Evolutionary conservation across 805 yeast genomes (phyloP).

Genomic region (Starmerella bombi): DNA sequence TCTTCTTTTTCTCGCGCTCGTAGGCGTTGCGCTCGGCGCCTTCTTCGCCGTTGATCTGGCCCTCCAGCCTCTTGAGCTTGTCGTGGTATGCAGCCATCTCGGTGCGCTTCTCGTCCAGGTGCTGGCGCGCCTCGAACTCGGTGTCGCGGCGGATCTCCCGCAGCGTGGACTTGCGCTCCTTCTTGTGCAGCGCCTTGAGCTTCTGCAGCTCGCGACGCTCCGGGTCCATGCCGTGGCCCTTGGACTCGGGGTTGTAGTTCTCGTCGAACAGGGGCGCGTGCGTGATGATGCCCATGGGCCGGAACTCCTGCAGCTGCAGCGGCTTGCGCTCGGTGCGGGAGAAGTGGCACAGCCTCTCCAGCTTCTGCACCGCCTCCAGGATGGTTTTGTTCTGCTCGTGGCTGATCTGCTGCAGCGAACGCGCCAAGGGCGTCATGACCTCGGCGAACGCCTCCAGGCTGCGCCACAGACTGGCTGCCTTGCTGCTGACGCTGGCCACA

Average conservation of each 20-base stretch:
- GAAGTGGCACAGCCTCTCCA: conserved; percentile 28
- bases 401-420: conserved; percentile 22
- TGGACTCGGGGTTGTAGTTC: conserved; percentile 89
- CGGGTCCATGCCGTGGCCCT: conserved; percentile 73
- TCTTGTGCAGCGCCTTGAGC: conserved; percentile 72
- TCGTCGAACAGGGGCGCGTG: conserved; percentile 88
- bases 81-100: conserved; percentile 70
- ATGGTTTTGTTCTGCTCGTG: conserved; percentile 5
- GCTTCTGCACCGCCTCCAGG: conserved; percentile 30
- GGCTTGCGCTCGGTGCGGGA: conserved; percentile 46
- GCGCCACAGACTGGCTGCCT: conserved; percentile 24
- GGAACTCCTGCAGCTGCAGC: conserved; percentile 67
- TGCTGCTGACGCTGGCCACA: conserved; percentile 8
- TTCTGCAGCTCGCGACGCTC: conserved; percentile 73
- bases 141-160: conserved; percentile 86
- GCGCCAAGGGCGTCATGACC: conserved; percentile 20
- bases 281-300: conserved; percentile 71
- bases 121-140: conserved; percentile 75
- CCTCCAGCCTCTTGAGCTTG: conserved; percentile 76
- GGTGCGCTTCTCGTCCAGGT: conserved; percentile 61
- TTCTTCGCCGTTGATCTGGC: conserved; percentile 81
- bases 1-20: conserved; percentile 70
- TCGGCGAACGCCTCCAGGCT: conserved; percentile 24
- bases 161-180: conserved; percentile 76
- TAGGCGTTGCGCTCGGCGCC: conserved; percentile 90